These are phyloP conservation scores for Verbascum thapsus DNA, from an alignment of 257 asterid genomes.

Conservation along the genomic window DNA sequence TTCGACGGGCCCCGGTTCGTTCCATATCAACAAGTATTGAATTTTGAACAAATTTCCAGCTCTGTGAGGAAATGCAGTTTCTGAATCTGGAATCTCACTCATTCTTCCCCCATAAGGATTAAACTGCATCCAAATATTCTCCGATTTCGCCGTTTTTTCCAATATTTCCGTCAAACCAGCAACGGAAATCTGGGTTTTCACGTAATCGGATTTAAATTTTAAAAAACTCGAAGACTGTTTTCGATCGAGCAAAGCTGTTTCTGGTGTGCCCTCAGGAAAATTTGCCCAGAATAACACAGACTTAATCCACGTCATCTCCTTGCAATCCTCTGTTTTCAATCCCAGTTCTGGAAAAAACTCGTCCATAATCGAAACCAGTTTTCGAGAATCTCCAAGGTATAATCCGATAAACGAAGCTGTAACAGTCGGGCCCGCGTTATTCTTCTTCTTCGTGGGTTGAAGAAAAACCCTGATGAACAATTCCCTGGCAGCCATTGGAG, in stretches of 20 bases:
- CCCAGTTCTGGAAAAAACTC: conserved; percentile 40
- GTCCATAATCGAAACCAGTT: conserved; percentile 4
- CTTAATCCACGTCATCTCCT: conserved; percentile 38
- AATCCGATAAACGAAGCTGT: conserved; percentile 29
- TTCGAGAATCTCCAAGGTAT: conserved; percentile 33
- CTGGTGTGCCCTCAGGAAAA: not conserved
- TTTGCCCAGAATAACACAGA: conserved; percentile 26
- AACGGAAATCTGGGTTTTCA: conserved; percentile 32
- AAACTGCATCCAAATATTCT: conserved; percentile 12
- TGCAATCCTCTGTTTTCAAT: conserved; percentile 28
- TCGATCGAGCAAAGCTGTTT: conserved; percentile 19
- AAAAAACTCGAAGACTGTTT: not conserved
- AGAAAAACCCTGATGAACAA: conserved; percentile 23
- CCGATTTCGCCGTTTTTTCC: not conserved
- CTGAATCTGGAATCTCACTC: conserved; percentile 34
- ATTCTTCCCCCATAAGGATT: conserved; percentile 46
- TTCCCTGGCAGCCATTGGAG: conserved; percentile 13
- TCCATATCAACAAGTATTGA: conserved; percentile 33
- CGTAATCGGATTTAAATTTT: conserved; percentile 44
- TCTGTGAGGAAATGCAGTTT: conserved; percentile 40
- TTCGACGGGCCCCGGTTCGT: conserved; percentile 3
- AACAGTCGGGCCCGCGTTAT: not conserved
- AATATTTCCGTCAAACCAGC: not conserved
- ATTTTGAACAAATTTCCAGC: conserved; percentile 41
- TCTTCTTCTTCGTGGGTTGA: not conserved